Evolutionary conservation across 495 filamentous ascomycete genomes (phyloP).

Genomic region (Penicillium waksmanii): DNA sequence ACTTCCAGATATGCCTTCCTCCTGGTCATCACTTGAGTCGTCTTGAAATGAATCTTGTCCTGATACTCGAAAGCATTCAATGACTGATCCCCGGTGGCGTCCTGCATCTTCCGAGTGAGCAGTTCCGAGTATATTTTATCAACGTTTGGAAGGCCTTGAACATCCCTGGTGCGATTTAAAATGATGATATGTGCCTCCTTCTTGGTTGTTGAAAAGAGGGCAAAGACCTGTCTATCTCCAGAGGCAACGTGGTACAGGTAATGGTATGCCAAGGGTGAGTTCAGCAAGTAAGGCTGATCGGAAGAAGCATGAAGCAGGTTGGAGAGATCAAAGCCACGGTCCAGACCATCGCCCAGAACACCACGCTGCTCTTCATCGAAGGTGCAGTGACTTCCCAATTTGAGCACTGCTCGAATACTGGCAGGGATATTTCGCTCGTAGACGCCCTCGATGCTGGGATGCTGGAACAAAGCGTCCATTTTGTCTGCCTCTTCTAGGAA

Average conservation of each 20-base stretch:
- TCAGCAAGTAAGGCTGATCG: constrained; percentile 71
- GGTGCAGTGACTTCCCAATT: constrained; percentile 90
- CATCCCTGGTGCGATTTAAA: constrained; percentile 74
- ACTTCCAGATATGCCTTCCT: constrained; percentile 87
- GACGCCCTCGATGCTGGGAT: constrained; percentile 92
- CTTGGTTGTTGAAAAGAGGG: constrained; percentile 82
- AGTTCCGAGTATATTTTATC: constrained; percentile 88
- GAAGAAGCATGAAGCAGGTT: constrained; percentile 67
- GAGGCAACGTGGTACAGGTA: constrained; percentile 91
- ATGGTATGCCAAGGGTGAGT: constrained; percentile 73
- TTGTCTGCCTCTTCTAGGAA: constrained; percentile 84
- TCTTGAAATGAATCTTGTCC: constrained; percentile 83
- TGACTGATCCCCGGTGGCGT: constrained; percentile 67
- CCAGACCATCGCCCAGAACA: constrained; percentile 89
- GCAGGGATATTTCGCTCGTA: constrained; percentile 93
- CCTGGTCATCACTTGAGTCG: constrained; percentile 82
- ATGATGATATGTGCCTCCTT: constrained; percentile 84
- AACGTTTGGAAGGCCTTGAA: constrained; percentile 85
- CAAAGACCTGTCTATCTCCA: constrained; percentile 91
- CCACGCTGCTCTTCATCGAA: constrained; percentile 90
- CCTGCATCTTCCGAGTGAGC: constrained; percentile 64
- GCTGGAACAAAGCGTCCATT: constrained; percentile 80
- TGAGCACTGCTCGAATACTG: constrained; percentile 79
- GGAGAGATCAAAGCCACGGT: constrained; percentile 89
- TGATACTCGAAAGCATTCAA: constrained; percentile 85